Base-by-base conservation (phyloP, 2,329 filamentous ascomycete genomes). In the Cladosporium austrohemisphaericum region DNA sequence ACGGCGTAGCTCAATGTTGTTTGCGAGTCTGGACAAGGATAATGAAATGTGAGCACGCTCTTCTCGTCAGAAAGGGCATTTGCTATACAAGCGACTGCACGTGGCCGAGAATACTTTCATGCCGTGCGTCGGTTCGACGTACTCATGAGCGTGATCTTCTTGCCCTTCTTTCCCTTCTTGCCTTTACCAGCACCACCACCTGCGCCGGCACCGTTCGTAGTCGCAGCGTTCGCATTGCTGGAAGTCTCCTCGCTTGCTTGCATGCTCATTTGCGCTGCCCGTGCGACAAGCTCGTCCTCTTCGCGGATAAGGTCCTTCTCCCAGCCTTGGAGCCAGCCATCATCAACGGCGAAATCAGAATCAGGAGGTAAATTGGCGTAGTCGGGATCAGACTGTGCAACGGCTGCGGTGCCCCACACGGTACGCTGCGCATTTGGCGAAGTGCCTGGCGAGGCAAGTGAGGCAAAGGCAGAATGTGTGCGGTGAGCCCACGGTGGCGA, bases 301-400 rank as follows among this genome's bases (percentile, higher is more conserved):
- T 88, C 83, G 1, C 80, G 77, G 11, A 82, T 73, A 13, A 95
- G 65, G 50, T 95, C 81, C 50, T 85, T 83, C 60, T 95, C 88
- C 84, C 84, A 88, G 1, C 84, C 88, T 59, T 87, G 84, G 13
- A 92, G 72, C 91, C 91, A 96, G 0, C 91, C 92, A 64, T 96
- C 91, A 54, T 90, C 81, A 52, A 64, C 64, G 5, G 68, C 60
- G 48, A 58, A 55, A 11, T 58, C 54, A n/a, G 68, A 60, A 31
- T 70, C 68, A 3, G 69, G 68, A 22, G 70, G 64, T 9, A 65
- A 59, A 9, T 68, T 53, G 2, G 75, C 65, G 22, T 68, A 68
- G 9, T 79, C 76, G 2, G 83, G 81, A 3, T 81, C 83, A 1
- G 71, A 71, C 0, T 81, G 72, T 2, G 73, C 63, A 2, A 95